These are phyloP conservation scores for Phialophora verrucosa DNA, from an alignment of 2,329 filamentous ascomycete species.

Conservation along the genomic window DNA sequence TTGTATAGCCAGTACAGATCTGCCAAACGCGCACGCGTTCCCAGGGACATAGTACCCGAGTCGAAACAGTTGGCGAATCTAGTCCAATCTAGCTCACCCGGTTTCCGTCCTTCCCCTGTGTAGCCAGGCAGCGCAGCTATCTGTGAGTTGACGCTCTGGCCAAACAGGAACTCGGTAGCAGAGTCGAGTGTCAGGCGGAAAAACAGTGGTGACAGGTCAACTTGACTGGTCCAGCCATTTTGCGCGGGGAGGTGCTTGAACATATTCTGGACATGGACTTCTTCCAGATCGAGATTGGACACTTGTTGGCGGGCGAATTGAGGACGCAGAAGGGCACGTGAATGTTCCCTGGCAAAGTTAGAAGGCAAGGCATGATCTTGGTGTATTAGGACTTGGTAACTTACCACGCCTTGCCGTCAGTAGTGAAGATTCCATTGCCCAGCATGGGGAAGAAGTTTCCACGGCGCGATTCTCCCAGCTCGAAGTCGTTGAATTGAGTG, in stretches of 20 bases:
- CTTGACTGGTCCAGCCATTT: slow-evolving; percentile 53
- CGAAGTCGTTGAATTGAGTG: slow-evolving; percentile 81
- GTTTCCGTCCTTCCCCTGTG: slow-evolving; percentile 70
- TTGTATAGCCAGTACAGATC: slow-evolving; percentile 49
- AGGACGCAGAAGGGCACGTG: slow-evolving; percentile 79
- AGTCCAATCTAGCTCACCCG: slow-evolving; percentile 62
- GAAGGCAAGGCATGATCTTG: not conserved
- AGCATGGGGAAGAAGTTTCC: slow-evolving; percentile 66
- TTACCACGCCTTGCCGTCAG: slow-evolving; percentile 75
- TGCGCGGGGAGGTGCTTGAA: slow-evolving; percentile 69
- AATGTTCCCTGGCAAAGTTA: slow-evolving; percentile 45
- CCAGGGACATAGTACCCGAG: slow-evolving; percentile 39
- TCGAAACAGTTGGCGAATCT: slow-evolving; percentile 48
- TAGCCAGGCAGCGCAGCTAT: slow-evolving; percentile 50
- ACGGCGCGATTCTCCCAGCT: slow-evolving; percentile 76
- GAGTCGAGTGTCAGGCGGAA: slow-evolving; percentile 74
- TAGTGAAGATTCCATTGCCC: slow-evolving; percentile 64
- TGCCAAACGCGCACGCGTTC: slow-evolving; percentile 42
- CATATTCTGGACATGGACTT: slow-evolving; percentile 76
- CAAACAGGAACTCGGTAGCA: slow-evolving; percentile 84
- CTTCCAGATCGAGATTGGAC: slow-evolving; percentile 80
- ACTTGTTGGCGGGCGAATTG: slow-evolving; percentile 87
- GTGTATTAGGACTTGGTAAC: not conserved
- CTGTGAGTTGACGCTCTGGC: slow-evolving; percentile 70
- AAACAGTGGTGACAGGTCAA: slow-evolving; percentile 60